Conservation (phyloP, 2,329 filamentous ascomycete species). For the Grosmannia huntii region DNA sequence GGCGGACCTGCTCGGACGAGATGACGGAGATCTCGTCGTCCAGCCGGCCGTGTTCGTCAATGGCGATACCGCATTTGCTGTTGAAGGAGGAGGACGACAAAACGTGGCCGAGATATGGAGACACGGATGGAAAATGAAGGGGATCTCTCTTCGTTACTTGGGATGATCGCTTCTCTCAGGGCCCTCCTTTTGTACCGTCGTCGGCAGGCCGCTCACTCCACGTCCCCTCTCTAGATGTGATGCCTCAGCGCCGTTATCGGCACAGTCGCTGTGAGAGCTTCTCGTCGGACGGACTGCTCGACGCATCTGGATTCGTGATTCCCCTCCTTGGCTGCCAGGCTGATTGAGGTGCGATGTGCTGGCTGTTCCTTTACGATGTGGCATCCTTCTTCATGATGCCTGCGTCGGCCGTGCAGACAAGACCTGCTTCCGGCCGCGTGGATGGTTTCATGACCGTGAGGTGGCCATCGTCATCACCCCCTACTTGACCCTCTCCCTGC, state of each 20-base stretch:
- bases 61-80: slow-evolving; percentile 29
- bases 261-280: too few relatives aligned
- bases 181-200: too few relatives aligned
- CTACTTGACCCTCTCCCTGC: slow-evolving; percentile 8
- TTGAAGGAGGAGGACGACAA: not conserved
- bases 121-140: too few relatives aligned
- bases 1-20: slow-evolving; percentile 28
- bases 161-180: too few relatives aligned
- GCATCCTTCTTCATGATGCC: slow-evolving; percentile 36
- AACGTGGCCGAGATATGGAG: not conserved
- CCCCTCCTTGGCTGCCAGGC: too few relatives aligned
- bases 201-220: too few relatives aligned
- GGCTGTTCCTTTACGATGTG: slow-evolving; percentile 39
- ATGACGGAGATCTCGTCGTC: slow-evolving; percentile 38
- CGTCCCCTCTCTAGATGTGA: too few relatives aligned
- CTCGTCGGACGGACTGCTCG: too few relatives aligned
- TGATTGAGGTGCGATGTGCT: slow-evolving; percentile 10
- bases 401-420: slow-evolving; percentile 27
- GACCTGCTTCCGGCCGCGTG: slow-evolving; percentile 28
- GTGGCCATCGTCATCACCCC: slow-evolving; percentile 47
- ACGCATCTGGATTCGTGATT: too few relatives aligned
- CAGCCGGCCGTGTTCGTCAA: slow-evolving; percentile 28
- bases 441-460: slow-evolving; percentile 41
- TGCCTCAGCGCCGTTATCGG: too few relatives aligned
- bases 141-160: too few relatives aligned